Evolutionary conservation across 768 basidiomycete genomes (phyloP).

Genomic region (Royoungia palumana): DNA sequence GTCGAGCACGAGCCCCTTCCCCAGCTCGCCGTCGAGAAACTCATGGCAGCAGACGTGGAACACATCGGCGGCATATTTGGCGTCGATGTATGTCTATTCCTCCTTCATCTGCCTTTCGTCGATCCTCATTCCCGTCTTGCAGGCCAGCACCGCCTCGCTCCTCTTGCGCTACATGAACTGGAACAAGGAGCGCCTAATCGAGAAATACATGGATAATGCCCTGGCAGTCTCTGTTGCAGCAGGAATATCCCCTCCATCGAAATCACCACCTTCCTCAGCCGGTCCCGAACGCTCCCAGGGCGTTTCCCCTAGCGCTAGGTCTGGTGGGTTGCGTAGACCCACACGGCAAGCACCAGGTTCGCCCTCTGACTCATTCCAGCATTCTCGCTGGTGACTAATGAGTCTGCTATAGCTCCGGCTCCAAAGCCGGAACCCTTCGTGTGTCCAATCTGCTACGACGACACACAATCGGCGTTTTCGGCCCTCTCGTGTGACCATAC

Average conservation of each 20-base stretch:
- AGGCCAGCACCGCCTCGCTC: conserved; percentile 70
- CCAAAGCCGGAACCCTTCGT: conserved; percentile 55
- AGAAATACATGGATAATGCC: conserved; percentile 95
- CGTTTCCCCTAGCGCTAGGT: conserved; percentile 23
- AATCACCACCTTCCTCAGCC: conserved; percentile 17
- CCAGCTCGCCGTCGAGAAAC: conserved; percentile 68
- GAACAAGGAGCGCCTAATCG: conserved; percentile 96
- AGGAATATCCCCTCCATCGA: conserved; percentile 52
- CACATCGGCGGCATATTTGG: conserved; percentile 86
- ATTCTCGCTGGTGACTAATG: background rate
- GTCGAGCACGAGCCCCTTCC: conserved; percentile 79
- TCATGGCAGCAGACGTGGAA: conserved; percentile 77
- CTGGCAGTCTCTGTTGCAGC: conserved; percentile 67
- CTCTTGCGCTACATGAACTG: conserved; percentile 82
- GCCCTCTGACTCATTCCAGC: background rate
- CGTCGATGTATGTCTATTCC: conserved; percentile 68
- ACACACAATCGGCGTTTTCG: conserved; percentile 65
- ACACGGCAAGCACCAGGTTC: conserved; percentile 28
- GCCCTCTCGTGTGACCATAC: conserved; percentile 78
- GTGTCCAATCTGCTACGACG: conserved; percentile 94
- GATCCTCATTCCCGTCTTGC: conserved; percentile 4
- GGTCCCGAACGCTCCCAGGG: conserved; percentile 34
- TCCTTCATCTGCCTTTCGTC: background rate
- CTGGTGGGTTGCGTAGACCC: conserved; percentile 26
- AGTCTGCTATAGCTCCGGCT: conserved; percentile 14